Evolutionary conservation across 2,329 filamentous ascomycete species (phyloP), one percentile per base, ranked within the genome.

Genomic region (Neonectria sp.): DNA sequence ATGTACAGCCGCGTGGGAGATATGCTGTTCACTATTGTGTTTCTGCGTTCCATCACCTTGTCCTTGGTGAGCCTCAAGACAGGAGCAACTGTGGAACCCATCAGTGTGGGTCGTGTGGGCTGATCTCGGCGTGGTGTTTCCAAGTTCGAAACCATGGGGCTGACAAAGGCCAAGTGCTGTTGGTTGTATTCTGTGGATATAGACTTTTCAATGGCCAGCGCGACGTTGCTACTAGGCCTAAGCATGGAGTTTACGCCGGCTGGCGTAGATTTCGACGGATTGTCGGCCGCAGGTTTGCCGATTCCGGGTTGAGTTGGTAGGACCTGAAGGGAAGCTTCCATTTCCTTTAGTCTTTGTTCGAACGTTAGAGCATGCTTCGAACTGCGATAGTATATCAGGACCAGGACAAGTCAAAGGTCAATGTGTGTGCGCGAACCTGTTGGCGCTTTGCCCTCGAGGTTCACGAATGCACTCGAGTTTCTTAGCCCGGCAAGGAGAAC

Each of bases 291-390:
- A 43, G 37, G 15, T 43, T 43, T 43, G 37, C 9, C 37, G 37
- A 43, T 12, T 43, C 37, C 37, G 9, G 37, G 37, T 43, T 43
- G 37, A 43, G 37, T 43, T 43, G 37, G 37, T 43, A 43, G 17
- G 37, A 43, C 37, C 37, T 43, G 37, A 43, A 43, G 37, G 37
- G 37, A 43, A 43, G 37, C 37, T 43, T 43, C 37, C 37, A 43
- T 43, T 43, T 43, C 37, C 6, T 11, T 43, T 12, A 43, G 37
- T 17, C 37, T 43, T 15, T 43, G 37, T 17, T 43, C 37, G 37
- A 43, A 15, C 15, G 37, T 43, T 43, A 43, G 37, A 43, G 37
- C 37, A 43, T 15, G 37, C 37, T 43, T 43, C 37, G 37, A 43
- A 43, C 37, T 43, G 15, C 37, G 17, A 43, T 43, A 43, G 37